Percentiles rank a stretch among this genome's conserved stretches.
These are phyloP conservation scores for Alternaria brassicae DNA, from an alignment of 2,329 filamentous ascomycete species.

Conservation along the genomic window DNA sequence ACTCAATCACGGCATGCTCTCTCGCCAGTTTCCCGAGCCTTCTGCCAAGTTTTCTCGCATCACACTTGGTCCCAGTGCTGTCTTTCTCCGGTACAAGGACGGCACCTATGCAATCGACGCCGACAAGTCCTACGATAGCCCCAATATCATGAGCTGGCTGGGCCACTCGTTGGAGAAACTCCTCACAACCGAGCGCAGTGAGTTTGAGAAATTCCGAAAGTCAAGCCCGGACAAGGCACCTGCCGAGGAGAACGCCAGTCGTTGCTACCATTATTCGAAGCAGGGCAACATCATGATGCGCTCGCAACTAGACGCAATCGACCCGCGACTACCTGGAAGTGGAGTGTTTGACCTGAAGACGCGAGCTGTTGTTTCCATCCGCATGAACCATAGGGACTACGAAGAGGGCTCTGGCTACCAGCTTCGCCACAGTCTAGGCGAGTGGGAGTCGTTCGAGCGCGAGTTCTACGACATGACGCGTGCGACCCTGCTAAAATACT, in stretches of 20 bases:
- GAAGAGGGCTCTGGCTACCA: conserved; percentile 85
- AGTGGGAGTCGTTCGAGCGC: conserved; percentile 90
- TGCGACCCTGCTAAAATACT: conserved; percentile 94
- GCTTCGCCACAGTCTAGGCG: conserved; percentile 75
- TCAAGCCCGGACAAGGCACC: conserved; percentile 67
- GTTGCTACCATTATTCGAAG: conserved; percentile 82
- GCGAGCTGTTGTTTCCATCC: conserved; percentile 86
- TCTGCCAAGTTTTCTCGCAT: conserved; percentile 74
- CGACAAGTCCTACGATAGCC: conserved; percentile 87
- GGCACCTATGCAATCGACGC: conserved; percentile 94
- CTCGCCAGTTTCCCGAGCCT: conserved; percentile 68
- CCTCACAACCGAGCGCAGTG: conserved; percentile 79
- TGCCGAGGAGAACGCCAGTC: conserved; percentile 65
- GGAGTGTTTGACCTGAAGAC: conserved; percentile 98
- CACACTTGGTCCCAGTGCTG: conserved; percentile 72
- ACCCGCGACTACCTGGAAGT: conserved; percentile 82
- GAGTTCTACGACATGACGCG: conserved; percentile 98
- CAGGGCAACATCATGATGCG: conserved; percentile 90
- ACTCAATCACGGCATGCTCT: conserved; percentile 71
- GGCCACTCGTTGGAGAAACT: conserved; percentile 98
- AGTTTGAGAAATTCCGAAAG: conserved; percentile 82
- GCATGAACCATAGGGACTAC: conserved; percentile 80
- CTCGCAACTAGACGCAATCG: conserved; percentile 91
- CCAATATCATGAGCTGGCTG: conserved; percentile 87
- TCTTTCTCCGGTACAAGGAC: conserved; percentile 82